Evolutionary conservation across 78 protist genomes (phyloP), one percentile per base, ranked within the genome.

Genomic region (Paratrimastix pyriformis): DNA sequence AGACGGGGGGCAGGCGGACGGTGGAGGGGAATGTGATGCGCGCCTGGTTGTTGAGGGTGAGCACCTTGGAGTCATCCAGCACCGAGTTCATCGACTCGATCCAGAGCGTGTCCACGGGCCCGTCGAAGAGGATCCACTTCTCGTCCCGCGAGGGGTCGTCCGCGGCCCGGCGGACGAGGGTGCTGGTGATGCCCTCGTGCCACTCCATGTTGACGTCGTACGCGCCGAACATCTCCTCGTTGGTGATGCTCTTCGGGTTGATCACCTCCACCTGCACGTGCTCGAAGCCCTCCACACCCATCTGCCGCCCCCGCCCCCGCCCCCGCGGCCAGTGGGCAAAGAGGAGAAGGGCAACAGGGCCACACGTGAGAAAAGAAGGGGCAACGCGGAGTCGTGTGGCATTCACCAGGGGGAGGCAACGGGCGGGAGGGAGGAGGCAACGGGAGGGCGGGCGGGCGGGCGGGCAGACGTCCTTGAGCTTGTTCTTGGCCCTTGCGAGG

Each of bases 41-140:
- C 50, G 86, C 90, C 0, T 87, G 80, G 74, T 70, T 80, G 78
- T 64, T 73, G 45, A 90, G 85, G 45, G 93, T 90, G 46, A 90
- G 80, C 65, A 90, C 32, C 83, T 84, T 83, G 62, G 83, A 82
- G 79, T 86, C 90, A 80, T 90, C 93, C 13, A 90, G 82, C 72
- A 86, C 89, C 0, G 92, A 79, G 83, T 91, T 91, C 92, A 91
- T 84, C 43, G 72, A 59, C 81, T 91, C 95, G 40, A 84, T 80
- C 91, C 92, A 88, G 46, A 85, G 72, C 30, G 90, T 84, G 64
- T 85, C 90, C 48, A 83, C 86, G 15, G 89, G 91, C 21, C 94
- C 90, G 65, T 87, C 94, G 37, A 87, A 30, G 24, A 87, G 26
- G 13, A 90, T 45, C 94, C 91, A 87, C 59, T 81, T 81, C 60